These are phyloP conservation scores for Coemansia sp. DNA, from an alignment of 192 early-diverging fungal genomes.

Conservation along the genomic window DNA sequence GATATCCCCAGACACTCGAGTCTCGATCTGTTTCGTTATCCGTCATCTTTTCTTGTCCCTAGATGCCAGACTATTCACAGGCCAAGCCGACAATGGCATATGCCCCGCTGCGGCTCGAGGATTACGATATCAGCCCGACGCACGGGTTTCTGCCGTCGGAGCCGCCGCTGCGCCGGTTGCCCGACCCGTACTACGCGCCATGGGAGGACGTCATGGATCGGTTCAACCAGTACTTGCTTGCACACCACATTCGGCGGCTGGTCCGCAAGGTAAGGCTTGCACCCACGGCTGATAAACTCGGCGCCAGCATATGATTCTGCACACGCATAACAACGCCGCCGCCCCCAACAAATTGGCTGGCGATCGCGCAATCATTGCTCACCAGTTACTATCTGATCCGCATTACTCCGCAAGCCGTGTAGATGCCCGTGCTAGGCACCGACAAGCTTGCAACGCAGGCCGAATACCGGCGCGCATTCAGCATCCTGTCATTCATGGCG, in stretches of 20 bases:
- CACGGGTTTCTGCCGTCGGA: constrained; percentile 83
- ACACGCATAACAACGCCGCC: background rate
- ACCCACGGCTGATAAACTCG: background rate
- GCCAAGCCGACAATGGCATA: constrained; percentile 6
- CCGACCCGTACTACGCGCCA: constrained; percentile 73
- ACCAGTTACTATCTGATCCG: too few relatives aligned
- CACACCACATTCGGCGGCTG: constrained; percentile 60
- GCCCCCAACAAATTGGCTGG: background rate
- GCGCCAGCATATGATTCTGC: background rate
- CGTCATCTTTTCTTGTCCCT: too few relatives aligned
- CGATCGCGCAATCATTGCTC: too few relatives aligned
- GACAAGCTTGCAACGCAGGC: constrained; percentile 55
- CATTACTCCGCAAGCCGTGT: too few relatives aligned
- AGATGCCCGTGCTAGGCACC: constrained; percentile 75
- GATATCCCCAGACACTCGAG: too few relatives aligned
- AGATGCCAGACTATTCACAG: background rate
- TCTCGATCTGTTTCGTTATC: too few relatives aligned
- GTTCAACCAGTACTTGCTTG: constrained; percentile 70
- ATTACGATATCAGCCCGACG: constrained; percentile 76
- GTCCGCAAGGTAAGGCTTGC: constrained; percentile 60
- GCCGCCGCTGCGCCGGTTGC: constrained; percentile 69
- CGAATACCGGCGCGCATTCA: constrained; percentile 83
- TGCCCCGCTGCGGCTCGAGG: constrained; percentile 53
- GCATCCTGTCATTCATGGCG: constrained; percentile 80
- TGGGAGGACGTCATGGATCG: constrained; percentile 83